A percentile compares a stretch with the other conserved stretches of the same genome.
Evolutionary conservation across 768 basidiomycete species (phyloP).

Genomic region (Mrakia blollopis): DNA sequence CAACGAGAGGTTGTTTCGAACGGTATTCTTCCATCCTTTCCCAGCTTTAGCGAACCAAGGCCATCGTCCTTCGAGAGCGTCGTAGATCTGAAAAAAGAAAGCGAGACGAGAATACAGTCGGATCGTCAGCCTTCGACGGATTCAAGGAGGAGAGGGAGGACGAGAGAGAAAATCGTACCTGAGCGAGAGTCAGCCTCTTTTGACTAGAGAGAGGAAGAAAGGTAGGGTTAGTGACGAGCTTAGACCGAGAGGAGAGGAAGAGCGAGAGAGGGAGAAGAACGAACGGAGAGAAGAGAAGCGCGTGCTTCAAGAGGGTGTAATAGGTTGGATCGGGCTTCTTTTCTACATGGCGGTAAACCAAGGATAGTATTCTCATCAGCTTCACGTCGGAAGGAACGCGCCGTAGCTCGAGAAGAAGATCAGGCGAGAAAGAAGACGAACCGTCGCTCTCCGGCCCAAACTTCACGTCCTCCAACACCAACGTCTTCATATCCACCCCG

Average conservation of each 20-base stretch:
- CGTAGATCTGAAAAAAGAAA: slow-evolving; percentile 3
- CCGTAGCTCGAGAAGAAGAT: neutral
- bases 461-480: neutral
- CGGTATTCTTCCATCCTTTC: slow-evolving; percentile 9
- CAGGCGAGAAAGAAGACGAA: neutral
- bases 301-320: neutral
- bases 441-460: neutral
- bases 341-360: neutral
- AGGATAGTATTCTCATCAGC: too few species aligned
- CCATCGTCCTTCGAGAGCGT: slow-evolving; percentile 7
- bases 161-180: neutral
- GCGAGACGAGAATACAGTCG: neutral
- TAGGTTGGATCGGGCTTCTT: slow-evolving; percentile 2
- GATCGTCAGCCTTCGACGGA: neutral
- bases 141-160: neutral
- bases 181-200: neutral
- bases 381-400: too few species aligned
- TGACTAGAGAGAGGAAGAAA: neutral
- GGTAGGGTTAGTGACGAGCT: neutral
- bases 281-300: slow-evolving; percentile 7
- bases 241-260: neutral
- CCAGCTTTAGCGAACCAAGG: neutral
- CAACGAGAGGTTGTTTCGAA: slow-evolving; percentile 7
- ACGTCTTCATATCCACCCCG: neutral
- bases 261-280: neutral